These are phyloP conservation scores for Marsdenia floribunda DNA, from an alignment of 257 asterid genomes.

Conservation along the genomic window DNA sequence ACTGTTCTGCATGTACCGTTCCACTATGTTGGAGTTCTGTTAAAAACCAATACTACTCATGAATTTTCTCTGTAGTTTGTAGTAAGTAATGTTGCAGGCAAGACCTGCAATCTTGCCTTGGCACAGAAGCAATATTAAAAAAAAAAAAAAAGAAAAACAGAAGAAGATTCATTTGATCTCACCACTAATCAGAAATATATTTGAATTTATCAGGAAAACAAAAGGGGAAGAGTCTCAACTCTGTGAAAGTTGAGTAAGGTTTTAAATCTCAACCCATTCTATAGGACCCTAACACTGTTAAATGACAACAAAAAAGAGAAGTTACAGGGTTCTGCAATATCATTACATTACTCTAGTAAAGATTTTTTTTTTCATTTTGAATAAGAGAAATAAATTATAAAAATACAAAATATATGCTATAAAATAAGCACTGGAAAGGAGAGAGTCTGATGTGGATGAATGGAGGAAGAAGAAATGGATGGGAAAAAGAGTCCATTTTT, in stretches of 20 bases:
- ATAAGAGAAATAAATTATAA: neutral
- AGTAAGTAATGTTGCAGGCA: no score
- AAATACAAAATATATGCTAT: neutral
- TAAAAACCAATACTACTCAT: neutral
- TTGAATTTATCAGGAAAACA: neutral
- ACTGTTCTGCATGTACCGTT: neutral
- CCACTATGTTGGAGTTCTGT: neutral
- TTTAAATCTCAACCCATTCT: neutral
- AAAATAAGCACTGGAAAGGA: neutral
- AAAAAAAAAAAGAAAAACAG: no score
- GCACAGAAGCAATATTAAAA: no score
- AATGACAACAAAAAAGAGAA: neutral
- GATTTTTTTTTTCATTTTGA: no score
- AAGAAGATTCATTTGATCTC: no score
- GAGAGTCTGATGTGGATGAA: neutral
- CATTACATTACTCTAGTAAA: constrained; percentile 1
- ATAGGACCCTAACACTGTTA: neutral
- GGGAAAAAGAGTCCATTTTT: neutral
- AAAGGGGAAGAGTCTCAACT: neutral
- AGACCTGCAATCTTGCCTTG: no score
- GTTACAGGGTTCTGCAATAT: constrained; percentile 1
- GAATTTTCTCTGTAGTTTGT: no score
- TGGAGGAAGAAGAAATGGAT: neutral
- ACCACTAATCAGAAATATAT: no score
- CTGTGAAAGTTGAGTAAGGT: neutral